Percentiles rank a stretch among this genome's conserved stretches.
Evolutionary conservation across 805 yeast genomes (phyloP).

Genomic region (Torulaspora quercuum): DNA sequence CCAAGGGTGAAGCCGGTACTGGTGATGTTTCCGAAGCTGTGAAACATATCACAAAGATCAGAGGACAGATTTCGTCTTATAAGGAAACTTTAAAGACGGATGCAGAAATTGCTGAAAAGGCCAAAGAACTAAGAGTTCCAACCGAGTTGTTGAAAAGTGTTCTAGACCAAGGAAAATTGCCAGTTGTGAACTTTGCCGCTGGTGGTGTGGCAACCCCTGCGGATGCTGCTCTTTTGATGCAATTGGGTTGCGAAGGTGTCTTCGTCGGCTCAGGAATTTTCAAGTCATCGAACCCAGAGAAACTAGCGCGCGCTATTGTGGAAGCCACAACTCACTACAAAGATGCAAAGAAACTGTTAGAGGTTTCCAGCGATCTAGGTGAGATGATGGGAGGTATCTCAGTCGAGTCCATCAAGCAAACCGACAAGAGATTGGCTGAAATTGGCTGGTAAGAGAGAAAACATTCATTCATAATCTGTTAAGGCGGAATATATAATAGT

Average conservation of each 20-base stretch:
- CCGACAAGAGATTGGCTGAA: slow-evolving; percentile 38
- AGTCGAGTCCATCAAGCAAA: slow-evolving; percentile 46
- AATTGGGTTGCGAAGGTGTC: slow-evolving; percentile 74
- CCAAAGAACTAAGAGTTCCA: slow-evolving; percentile 59
- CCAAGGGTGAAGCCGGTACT: slow-evolving; percentile 88
- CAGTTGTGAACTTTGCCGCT: slow-evolving; percentile 84
- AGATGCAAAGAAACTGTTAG: slow-evolving; percentile 57
- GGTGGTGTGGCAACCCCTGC: slow-evolving; percentile 89
- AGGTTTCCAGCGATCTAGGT: slow-evolving; percentile 67
- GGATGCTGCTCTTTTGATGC: slow-evolving; percentile 83
- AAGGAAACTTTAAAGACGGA: slow-evolving; percentile 40
- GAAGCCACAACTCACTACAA: slow-evolving; percentile 70
- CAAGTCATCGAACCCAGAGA: slow-evolving; percentile 68
- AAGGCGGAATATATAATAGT: slow-evolving; percentile 5
- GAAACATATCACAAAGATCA: slow-evolving; percentile 63
- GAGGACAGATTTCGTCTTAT: slow-evolving; percentile 44
- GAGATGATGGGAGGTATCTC: slow-evolving; percentile 73
- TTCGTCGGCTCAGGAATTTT: slow-evolving; percentile 79
- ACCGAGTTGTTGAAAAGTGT: slow-evolving; percentile 47
- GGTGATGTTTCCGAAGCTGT: slow-evolving; percentile 85
- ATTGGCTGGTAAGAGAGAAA: slow-evolving; percentile 62
- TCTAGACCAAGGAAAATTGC: slow-evolving; percentile 53
- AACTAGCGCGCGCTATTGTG: slow-evolving; percentile 73
- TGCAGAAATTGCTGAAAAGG: slow-evolving; percentile 47
- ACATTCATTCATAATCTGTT: slow-evolving; percentile 1